Base-by-base conservation (phyloP, 345 rosid species). In the Stellera chamaejasme region DNA sequence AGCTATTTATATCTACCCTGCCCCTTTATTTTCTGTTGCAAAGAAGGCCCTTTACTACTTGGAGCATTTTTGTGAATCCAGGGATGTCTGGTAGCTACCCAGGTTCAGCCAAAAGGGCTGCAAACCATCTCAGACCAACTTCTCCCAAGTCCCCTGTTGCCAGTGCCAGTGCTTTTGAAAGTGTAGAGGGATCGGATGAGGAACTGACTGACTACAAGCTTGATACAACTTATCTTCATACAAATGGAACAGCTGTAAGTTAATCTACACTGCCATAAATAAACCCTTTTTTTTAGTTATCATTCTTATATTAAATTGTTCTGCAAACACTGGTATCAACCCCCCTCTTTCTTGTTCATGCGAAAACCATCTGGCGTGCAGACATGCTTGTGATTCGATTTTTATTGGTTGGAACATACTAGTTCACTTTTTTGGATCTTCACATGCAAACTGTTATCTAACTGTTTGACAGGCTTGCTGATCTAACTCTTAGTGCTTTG, bases 101-200 rank as follows among this genome's bases (percentile, higher is more conserved):
- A 43, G 61, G 74, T 69, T 65, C 74, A 48, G 60, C 75, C 32
- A 85, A 79, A 82, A 83, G 87, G 71, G 27, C 72, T 52, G 82
- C 85, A 54, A 79, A 61, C 67, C 69, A 83, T 63, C 76, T 80
- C 16, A 79, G 90, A 68, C 84, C 93, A 64, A 82, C 82, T 46
- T 83, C 97, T 58, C 99, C 99, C 0, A 90, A 87, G 74, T 94
- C 99, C 25, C 99, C 99, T 52, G 92, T 70, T 72, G 88, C 90
- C 28, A 83, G 95, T 78, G 95, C 84, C 44, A 87, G 99, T 77
- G 95, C 95, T 50, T 85, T 90, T 67, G 97, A 87, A 79, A 89
- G 92, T 58, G 54, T 83, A 57, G 99, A 77, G 71, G 99, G 83
- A 52, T 90, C 97, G 1, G 99, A 94, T 73, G 99, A 87, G 61